Evolutionary conservation across 805 yeast genomes (phyloP).

Genomic region (Metschnikowia kofuensis): DNA sequence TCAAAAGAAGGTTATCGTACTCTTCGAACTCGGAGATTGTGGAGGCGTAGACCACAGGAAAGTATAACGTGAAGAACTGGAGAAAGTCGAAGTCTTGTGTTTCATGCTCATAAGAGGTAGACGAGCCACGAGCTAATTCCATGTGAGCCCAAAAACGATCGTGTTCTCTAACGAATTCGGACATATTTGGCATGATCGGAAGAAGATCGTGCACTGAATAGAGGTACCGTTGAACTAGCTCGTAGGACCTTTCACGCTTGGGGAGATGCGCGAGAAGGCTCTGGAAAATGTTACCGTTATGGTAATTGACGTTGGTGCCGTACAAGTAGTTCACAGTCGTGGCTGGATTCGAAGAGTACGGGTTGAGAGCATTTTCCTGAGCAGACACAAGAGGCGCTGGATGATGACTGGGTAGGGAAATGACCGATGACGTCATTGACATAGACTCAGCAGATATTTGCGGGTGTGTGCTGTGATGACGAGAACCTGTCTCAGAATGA

Average conservation of each 20-base stretch:
- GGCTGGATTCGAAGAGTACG: constrained; percentile 32
- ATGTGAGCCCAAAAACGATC: constrained; percentile 46
- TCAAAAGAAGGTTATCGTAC: constrained; percentile 44
- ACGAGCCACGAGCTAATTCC: constrained; percentile 15
- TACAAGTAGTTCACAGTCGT: constrained; percentile 32
- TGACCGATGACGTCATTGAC: too few species aligned
- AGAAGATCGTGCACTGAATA: constrained; percentile 55
- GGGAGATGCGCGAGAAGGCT: constrained; percentile 40
- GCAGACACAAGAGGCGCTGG: too few species aligned
- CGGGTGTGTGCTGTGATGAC: too few species aligned
- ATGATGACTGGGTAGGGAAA: too few species aligned
- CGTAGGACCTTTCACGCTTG: constrained; percentile 42
- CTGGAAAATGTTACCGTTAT: constrained; percentile 30
- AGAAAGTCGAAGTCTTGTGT: constrained; percentile 29
- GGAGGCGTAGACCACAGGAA: constrained; percentile 56
- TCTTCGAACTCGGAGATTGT: constrained; percentile 60
- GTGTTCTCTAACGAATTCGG: constrained; percentile 44
- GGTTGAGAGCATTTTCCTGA: constrained; percentile 16
- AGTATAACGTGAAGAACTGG: constrained; percentile 47
- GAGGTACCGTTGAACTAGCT: constrained; percentile 46
- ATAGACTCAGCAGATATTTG: too few species aligned
- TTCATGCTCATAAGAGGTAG: constrained; percentile 10
- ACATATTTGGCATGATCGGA: constrained; percentile 48
- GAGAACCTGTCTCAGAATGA: too few species aligned
- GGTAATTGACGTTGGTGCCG: constrained; percentile 40